Conservation (phyloP, 768 basidiomycete species). For the Auricularia sp. region DNA sequence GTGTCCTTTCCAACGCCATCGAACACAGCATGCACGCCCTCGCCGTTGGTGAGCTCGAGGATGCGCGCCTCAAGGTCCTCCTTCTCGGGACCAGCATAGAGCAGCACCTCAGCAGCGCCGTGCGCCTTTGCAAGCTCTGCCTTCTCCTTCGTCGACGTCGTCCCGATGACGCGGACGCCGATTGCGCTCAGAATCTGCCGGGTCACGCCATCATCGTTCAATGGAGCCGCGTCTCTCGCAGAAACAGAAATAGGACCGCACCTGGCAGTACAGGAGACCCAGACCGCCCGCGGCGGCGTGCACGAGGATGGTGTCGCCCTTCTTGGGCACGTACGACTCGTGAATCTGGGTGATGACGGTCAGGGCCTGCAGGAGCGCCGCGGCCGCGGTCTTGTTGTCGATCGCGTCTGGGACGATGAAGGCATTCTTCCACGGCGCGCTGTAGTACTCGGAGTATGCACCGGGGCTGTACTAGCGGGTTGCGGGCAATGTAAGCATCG, state of each 20-base stretch:
- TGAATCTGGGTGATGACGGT: conserved; percentile 60
- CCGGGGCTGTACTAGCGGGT: conserved; percentile 15
- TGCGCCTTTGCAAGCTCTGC: conserved; percentile 64
- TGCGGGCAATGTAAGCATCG: neutral
- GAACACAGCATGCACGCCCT: conserved; percentile 77
- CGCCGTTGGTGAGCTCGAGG: conserved; percentile 62
- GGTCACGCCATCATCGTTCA: conserved; percentile 35
- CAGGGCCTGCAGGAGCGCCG: conserved; percentile 60
- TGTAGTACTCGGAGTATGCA: conserved; percentile 61
- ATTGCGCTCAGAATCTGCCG: conserved; percentile 57
- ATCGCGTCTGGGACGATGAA: conserved; percentile 57
- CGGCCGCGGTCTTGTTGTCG: conserved; percentile 53
- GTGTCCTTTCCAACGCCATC: conserved; percentile 98
- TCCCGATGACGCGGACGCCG: conserved; percentile 88
- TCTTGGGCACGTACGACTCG: conserved; percentile 78
- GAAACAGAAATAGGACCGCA: conserved; percentile 9
- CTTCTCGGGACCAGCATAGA: conserved; percentile 43
- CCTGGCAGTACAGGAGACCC: conserved; percentile 33
- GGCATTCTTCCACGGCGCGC: conserved; percentile 49
- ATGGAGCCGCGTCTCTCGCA: neutral
- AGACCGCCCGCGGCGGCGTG: conserved; percentile 91
- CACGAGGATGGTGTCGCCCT: conserved; percentile 69
- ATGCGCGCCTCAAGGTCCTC: conserved; percentile 69
- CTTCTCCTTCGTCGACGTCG: conserved; percentile 78
- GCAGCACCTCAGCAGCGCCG: conserved; percentile 81